Percentiles rank a stretch among this genome's conserved stretches.
Evolutionary conservation across 2,329 filamentous ascomycete genomes (phyloP).

Genomic region (Fusarium floridanum): DNA sequence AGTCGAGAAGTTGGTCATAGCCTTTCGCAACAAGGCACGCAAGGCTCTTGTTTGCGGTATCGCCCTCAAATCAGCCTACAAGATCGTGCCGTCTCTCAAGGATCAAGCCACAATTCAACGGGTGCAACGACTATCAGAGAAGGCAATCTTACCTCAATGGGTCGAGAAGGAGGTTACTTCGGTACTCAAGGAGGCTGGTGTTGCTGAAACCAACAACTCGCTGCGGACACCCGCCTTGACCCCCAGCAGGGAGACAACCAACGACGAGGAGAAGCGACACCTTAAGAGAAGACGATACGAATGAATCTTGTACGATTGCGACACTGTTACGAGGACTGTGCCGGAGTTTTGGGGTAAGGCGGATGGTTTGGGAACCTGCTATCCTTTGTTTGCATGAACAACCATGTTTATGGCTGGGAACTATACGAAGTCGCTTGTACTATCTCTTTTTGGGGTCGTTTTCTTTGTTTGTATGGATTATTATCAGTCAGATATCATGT

Average conservation of each 20-base stretch:
- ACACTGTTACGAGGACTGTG: not conserved
- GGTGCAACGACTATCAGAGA: not conserved
- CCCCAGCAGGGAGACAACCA: not conserved
- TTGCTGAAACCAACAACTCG: not conserved
- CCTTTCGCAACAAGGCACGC: constrained; percentile 7
- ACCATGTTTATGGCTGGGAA: not conserved
- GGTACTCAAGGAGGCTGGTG: not conserved
- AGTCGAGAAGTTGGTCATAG: not conserved
- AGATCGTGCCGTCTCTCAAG: not conserved
- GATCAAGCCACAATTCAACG: not conserved
- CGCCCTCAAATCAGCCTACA: constrained; percentile 23
- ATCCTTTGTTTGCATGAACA: not conserved
- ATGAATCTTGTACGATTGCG: not conserved
- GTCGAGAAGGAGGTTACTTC: constrained; percentile 9
- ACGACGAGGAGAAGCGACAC: not conserved
- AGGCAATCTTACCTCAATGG: not conserved
- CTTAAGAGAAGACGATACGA: not conserved
- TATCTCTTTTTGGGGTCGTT: not conserved
- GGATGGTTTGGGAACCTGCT: not conserved
- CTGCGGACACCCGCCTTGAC: not conserved
- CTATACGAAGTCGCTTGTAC: not conserved
- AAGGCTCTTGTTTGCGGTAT: constrained; percentile 1
- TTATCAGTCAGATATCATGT: not conserved
- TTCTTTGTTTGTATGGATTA: not conserved
- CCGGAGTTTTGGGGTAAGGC: not conserved